A percentile compares a stretch with the other conserved stretches of the same genome.
Conservation (phyloP, 2,329 filamentous ascomycete genomes). For the Daldinia sp. region DNA sequence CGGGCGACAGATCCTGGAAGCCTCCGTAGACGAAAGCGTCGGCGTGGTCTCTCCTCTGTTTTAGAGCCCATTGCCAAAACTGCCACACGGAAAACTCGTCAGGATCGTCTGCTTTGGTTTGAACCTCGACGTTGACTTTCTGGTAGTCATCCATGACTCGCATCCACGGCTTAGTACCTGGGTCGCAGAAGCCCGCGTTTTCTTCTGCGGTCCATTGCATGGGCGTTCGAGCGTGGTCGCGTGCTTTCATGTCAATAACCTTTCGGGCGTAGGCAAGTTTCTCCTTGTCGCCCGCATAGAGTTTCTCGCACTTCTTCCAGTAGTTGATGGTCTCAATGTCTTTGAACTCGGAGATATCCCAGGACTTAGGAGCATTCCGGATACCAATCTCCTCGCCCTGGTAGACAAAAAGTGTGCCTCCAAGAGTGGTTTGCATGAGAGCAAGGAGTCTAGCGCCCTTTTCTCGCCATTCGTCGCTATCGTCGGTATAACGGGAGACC, state of each 20-base stretch:
- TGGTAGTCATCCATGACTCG: slow-evolving; percentile 62
- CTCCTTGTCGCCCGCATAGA: slow-evolving; percentile 50
- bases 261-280: slow-evolving; percentile 57
- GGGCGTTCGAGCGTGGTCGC: slow-evolving; percentile 73
- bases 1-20: slow-evolving; percentile 52
- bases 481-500: slow-evolving; percentile 62
- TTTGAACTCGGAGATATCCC: slow-evolving; percentile 69
- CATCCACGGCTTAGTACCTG: slow-evolving; percentile 65
- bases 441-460: slow-evolving; percentile 67
- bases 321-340: slow-evolving; percentile 60
- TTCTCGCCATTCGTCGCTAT: slow-evolving; percentile 56
- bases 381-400: slow-evolving; percentile 74
- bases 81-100: slow-evolving; percentile 59
- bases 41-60: slow-evolving; percentile 62
- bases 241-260: slow-evolving; percentile 65
- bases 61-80: slow-evolving; percentile 68
- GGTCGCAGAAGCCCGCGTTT: slow-evolving; percentile 68
- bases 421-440: slow-evolving; percentile 59
- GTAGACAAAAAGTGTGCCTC: slow-evolving; percentile 71
- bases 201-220: slow-evolving; percentile 69
- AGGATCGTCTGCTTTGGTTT: slow-evolving; percentile 51
- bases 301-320: slow-evolving; percentile 49
- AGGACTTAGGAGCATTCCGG: slow-evolving; percentile 65
- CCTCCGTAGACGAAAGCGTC: slow-evolving; percentile 69
- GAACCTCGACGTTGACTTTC: slow-evolving; percentile 64